Conservation (phyloP, 2,329 filamentous ascomycete species). For the Fusarium sp. region DNA sequence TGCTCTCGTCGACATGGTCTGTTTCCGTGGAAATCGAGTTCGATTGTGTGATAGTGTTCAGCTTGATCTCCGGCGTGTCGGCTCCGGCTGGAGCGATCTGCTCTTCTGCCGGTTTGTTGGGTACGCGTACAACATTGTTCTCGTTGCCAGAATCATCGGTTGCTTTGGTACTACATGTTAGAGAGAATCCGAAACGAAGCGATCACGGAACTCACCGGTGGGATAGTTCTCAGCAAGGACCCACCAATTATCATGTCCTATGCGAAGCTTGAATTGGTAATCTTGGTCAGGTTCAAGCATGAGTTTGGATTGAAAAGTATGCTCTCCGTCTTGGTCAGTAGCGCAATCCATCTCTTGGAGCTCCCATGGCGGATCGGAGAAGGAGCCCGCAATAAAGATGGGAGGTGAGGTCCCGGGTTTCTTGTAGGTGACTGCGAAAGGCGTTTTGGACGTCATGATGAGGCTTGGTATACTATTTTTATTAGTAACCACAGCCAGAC, state of each 20-base stretch:
- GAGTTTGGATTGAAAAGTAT: conserved; percentile 70
- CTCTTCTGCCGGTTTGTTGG: conserved; percentile 32
- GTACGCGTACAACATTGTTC: conserved; percentile 60
- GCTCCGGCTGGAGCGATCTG: conserved; percentile 21
- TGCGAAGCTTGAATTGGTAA: conserved; percentile 81
- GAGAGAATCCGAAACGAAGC: neutral
- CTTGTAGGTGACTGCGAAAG: conserved; percentile 71
- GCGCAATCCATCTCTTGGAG: conserved; percentile 73
- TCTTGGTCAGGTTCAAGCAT: conserved; percentile 66
- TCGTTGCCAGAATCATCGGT: conserved; percentile 61
- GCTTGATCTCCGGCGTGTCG: conserved; percentile 27
- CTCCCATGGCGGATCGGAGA: conserved; percentile 76
- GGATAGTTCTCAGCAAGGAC: conserved; percentile 72
- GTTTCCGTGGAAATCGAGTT: conserved; percentile 6
- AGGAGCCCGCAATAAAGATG: conserved; percentile 77
- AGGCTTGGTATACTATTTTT: conserved; percentile 5
- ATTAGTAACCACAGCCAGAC: conserved; percentile 7
- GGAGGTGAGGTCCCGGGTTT: conserved; percentile 72
- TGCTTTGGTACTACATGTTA: conserved; percentile 42
- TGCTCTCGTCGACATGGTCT: conserved; percentile 22
- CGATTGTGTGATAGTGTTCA: conserved; percentile 18
- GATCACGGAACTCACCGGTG: conserved; percentile 62
- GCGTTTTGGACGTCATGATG: conserved; percentile 47
- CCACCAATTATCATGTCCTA: conserved; percentile 78
- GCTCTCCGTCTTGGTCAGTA: conserved; percentile 64